Evolutionary conservation across 306 rosid genomes (phyloP).

Genomic region (Abrus precatorius): DNA sequence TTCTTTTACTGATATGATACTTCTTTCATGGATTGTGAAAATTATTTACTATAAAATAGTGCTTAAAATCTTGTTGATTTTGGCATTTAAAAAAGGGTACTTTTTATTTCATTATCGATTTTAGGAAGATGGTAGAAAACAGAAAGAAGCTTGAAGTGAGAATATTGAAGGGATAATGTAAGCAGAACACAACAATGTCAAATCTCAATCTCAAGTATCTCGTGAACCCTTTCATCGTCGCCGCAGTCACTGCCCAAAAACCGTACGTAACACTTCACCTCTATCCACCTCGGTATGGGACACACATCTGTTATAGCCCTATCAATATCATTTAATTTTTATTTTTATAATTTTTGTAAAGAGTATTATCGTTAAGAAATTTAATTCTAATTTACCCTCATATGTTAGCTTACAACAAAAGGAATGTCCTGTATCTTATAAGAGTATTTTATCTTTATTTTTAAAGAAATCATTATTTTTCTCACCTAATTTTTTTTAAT

Average conservation of each 20-base stretch:
- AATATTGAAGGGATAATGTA: not conserved
- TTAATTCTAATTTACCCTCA: too few relatives aligned
- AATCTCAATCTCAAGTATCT: slow-evolving; percentile 33
- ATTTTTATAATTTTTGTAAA: not conserved
- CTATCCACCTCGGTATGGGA: slow-evolving; percentile 13
- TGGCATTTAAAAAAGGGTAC: too few relatives aligned
- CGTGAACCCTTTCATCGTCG: slow-evolving; percentile 46
- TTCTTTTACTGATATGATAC: too few relatives aligned
- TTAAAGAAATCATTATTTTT: too few relatives aligned
- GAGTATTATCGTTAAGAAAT: too few relatives aligned
- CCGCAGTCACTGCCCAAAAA: slow-evolving; percentile 16
- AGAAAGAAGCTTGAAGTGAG: not conserved
- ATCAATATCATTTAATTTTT: not conserved
- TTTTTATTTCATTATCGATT: not conserved
- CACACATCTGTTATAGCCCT: not conserved
- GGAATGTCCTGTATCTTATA: too few relatives aligned
- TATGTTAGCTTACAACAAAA: too few relatives aligned
- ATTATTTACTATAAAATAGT: too few relatives aligned
- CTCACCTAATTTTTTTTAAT: too few relatives aligned
- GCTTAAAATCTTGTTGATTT: too few relatives aligned
- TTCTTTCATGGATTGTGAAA: too few relatives aligned
- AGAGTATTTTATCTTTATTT: too few relatives aligned
- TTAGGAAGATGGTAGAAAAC: not conserved
- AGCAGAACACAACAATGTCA: not conserved
- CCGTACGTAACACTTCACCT: slow-evolving; percentile 4